Conservation (phyloP, 371 early-diverging fungal species). For the Rozella allomycis region DNA sequence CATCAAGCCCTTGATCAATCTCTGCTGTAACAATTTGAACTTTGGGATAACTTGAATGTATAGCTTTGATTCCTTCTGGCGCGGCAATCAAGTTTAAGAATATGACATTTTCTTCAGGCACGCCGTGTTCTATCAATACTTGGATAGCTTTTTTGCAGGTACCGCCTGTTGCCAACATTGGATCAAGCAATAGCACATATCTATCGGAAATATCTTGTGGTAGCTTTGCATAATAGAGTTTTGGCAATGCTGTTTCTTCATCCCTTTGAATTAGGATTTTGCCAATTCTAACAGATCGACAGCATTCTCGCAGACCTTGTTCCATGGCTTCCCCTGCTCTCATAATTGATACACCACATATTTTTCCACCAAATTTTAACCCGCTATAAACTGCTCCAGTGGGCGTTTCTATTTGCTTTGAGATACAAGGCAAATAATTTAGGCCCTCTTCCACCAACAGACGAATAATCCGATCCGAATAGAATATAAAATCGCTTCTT, state of each 20-base stretch:
- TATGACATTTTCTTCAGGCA: constrained; percentile 60
- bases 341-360: constrained; percentile 89
- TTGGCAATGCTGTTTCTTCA: constrained; percentile 71
- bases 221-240: constrained; percentile 71
- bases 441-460: constrained; percentile 76
- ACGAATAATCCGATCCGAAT: constrained; percentile 74
- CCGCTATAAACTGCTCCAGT: constrained; percentile 40
- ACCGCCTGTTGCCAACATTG: constrained; percentile 91
- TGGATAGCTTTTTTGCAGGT: constrained; percentile 75
- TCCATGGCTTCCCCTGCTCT: constrained; percentile 83
- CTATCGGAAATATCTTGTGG: constrained; percentile 64
- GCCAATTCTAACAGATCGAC: constrained; percentile 71
- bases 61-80: constrained; percentile 58
- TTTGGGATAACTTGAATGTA: constrained; percentile 44
- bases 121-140: constrained; percentile 58
- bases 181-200: constrained; percentile 66
- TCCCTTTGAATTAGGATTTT: constrained; percentile 85
- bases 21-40: constrained; percentile 61
- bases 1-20: constrained; percentile 60
- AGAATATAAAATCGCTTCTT: constrained; percentile 78
- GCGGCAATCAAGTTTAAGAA: constrained; percentile 53
- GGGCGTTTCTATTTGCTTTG: constrained; percentile 49
- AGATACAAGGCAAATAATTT: constrained; percentile 67
- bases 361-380: constrained; percentile 56
- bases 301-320: constrained; percentile 72